Evolutionary conservation across 116 monocot species (phyloP).

Genomic region (Iris pallida): DNA sequence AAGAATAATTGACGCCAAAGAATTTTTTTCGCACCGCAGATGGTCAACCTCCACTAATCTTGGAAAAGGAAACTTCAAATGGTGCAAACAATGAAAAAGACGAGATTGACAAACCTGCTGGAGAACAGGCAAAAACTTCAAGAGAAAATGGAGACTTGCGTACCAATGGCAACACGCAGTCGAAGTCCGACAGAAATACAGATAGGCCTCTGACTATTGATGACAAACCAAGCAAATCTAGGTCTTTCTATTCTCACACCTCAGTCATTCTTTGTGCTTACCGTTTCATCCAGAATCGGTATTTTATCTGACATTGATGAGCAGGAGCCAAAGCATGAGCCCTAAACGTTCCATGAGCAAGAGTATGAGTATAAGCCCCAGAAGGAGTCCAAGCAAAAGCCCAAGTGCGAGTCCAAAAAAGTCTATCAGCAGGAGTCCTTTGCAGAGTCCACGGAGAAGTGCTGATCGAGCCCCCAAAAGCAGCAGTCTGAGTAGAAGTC

Average conservation of each 20-base stretch:
- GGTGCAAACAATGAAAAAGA: slow-evolving; percentile 11
- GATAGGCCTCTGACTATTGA: slow-evolving; percentile 23
- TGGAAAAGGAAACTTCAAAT: slow-evolving; percentile 29
- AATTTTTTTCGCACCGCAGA: slow-evolving; percentile 16
- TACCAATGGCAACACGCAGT: slow-evolving; percentile 59
- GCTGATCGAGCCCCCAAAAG: slow-evolving; percentile 11
- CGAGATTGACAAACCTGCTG: slow-evolving; percentile 15
- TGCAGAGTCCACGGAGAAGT: slow-evolving; percentile 26
- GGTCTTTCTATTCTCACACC: slow-evolving; percentile 40
- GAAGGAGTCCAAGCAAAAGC: slow-evolving; percentile 54
- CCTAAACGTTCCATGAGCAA: slow-evolving; percentile 50
- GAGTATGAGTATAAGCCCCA: slow-evolving; percentile 84
- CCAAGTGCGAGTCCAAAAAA: slow-evolving; percentile 24
- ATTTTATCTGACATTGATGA: slow-evolving; percentile 44
- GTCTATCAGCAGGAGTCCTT: slow-evolving; percentile 41
- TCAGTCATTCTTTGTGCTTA: slow-evolving; percentile 27
- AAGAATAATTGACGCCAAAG: background rate
- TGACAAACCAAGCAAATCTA: slow-evolving; percentile 49
- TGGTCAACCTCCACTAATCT: slow-evolving; percentile 11
- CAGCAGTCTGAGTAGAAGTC: slow-evolving; percentile 32
- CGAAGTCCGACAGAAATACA: slow-evolving; percentile 33
- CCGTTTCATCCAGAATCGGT: slow-evolving; percentile 19
- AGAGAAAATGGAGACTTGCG: slow-evolving; percentile 62
- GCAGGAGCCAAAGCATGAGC: slow-evolving; percentile 68
- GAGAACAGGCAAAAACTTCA: slow-evolving; percentile 28